Evolutionary conservation across 2,329 filamentous ascomycete genomes (phyloP).

Genomic region (Alternaria arborescens): DNA sequence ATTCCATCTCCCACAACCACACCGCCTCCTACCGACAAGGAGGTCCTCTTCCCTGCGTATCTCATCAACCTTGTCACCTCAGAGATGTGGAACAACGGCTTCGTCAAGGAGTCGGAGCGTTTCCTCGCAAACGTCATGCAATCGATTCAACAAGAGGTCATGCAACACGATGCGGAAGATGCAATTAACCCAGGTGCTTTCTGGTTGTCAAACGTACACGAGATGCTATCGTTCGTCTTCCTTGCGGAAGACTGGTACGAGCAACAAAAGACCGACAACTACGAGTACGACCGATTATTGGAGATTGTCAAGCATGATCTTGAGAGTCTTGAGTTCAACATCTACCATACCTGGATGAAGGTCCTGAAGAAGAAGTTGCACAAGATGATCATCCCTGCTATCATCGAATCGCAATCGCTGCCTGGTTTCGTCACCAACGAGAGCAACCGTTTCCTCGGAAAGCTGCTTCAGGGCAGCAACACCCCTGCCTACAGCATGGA

Average conservation of each 20-base stretch:
- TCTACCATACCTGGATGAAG: conserved; percentile 99
- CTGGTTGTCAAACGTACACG: conserved; percentile 98
- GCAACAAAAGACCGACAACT: conserved; percentile 98
- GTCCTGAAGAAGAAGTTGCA: conserved; percentile 98
- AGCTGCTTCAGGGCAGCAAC: conserved; percentile 89
- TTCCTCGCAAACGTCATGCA: conserved; percentile 99
- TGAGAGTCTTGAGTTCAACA: conserved; percentile 98
- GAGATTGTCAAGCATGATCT: conserved; percentile 99
- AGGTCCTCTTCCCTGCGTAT: conserved; percentile 97
- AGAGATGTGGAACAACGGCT: conserved; percentile 99
- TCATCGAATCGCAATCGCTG: conserved; percentile 98
- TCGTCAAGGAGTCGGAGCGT: conserved; percentile 98
- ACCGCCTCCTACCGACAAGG: conserved; percentile 94
- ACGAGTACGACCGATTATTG: conserved; percentile 95
- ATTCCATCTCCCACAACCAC: conserved; percentile 88
- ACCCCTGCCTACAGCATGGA: conserved; percentile 99
- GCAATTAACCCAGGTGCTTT: conserved; percentile 97
- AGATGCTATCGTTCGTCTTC: conserved; percentile 99
- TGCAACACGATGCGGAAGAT: conserved; percentile 98
- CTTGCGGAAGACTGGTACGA: conserved; percentile 99
- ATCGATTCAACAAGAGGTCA: conserved; percentile 98
- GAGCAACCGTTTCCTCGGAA: conserved; percentile 97
- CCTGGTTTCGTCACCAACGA: conserved; percentile 99
- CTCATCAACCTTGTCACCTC: conserved; percentile 99
- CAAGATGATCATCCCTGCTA: conserved; percentile 99